Base-by-base conservation (phyloP, 2,329 filamentous ascomycete genomes). In the Ambrosiella xylebori region DNA sequence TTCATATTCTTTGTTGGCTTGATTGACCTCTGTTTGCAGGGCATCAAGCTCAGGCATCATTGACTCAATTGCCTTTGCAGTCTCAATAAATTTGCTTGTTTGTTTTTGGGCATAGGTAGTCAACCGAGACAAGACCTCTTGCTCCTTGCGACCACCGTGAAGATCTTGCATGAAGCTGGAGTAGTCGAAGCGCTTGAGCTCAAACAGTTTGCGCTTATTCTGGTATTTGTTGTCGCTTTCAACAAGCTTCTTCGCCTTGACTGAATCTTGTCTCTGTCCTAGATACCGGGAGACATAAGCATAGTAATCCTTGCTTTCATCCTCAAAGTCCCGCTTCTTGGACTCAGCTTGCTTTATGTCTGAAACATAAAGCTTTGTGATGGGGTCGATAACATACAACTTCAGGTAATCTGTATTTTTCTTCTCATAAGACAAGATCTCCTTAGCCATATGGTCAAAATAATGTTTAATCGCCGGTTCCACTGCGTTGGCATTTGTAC, bases 101-200 rank as follows among this genome's bases (percentile, higher is more conserved):
- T 98, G 93, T 2, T 85, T 82, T 67, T 95, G 89, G 8, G 94
- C 94, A 68, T 90, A 98, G 67, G 85, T 91, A 1, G 93, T 98
- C 38, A 98, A 76, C 67, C 96, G 87, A 1, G 91, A 97, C 37
- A 98, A 71, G 3, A 98, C 87, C 68, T 98, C 93, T 66, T 97
- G 93, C 65, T 98, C 93, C 68, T 97, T 98, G 62, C 93, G 84
- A n/a, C 93, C 93, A 37, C 93, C 93, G 62, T 97, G 93, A n/a
- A 98, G 76, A 73, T 98, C 93, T 66, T 97, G 91, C 87, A 98
- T 95, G 67, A 97, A 98, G 12, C 88, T 95, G 2, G 91, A 97
- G 69, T 98, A 98, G 70, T 98, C 94, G 66, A 98, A 98, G 8
- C 94, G 84, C 73, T 95, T 96, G 59, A 98, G 77, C 73, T 98